Evolutionary conservation across 2,329 filamentous ascomycete species (phyloP), one percentile per base, ranked within the genome.

Genomic region (Hymenoscyphus albidus): DNA sequence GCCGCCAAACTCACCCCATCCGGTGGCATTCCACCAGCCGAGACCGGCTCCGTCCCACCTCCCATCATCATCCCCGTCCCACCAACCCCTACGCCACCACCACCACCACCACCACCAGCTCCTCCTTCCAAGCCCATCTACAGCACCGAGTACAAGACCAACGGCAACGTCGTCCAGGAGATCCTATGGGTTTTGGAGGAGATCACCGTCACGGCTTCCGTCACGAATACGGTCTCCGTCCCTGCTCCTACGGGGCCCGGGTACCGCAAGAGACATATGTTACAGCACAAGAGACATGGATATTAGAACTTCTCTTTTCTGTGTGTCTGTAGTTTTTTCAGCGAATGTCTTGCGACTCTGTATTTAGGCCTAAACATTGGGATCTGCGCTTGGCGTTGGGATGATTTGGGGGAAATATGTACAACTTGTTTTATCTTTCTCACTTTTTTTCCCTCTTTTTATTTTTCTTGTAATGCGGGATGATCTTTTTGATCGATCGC

Each of bases 181-280:
- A 80, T 88, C 27, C 74, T 86, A 13, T 85, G 83, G 81, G 81
- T 83, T 61, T 80, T 87, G 75, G 79, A 83, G 57, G 71, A 81
- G 4, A 80, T 86, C 35, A 85, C 81, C 61, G 81, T 85, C 16
- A 85, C 82, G 44, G 44, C 44, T 0, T 9, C 7, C 7, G 38
- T n/a, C 14, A 62, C 59, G 1, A 56, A 48, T 5, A 55, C 59
- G 22, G 40, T 48, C 3, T 40, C 22, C 13, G 55, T 44, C 13
- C 51, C 35, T 39, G 54, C 57, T n/a, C 32, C n/a, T 32, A 35
- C 35, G 0, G 9, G 5, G 35, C 6, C n/a, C 13, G 55, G 16
- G 10, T 18, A 38, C 22, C 32, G 54, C 32, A 62, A 58, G 57
- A 61, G 62, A 55, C 63, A 65, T 39, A 35, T 65, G 32, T 55